Percentiles rank a stretch among this genome's conserved stretches.
Evolutionary conservation across 2,329 filamentous ascomycete genomes (phyloP).

Genomic region (Coleophoma eucalyptorum): DNA sequence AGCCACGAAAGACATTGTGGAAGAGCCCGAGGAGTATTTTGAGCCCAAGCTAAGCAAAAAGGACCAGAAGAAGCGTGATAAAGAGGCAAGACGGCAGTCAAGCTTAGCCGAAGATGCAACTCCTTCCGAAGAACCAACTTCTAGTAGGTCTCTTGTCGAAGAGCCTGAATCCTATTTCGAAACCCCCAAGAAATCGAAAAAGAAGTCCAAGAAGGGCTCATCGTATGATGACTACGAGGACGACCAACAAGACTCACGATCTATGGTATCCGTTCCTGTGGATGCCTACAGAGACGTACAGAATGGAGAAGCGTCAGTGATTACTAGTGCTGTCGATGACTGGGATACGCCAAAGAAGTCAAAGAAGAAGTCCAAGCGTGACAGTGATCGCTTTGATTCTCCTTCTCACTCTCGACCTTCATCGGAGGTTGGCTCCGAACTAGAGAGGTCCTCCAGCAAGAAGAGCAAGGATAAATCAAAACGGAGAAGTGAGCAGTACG

Average conservation of each 20-base stretch:
- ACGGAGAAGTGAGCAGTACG: conserved; percentile 17
- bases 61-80: conserved; percentile 44
- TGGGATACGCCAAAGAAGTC: conserved; percentile 32
- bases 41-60: conserved; percentile 40
- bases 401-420: conserved; percentile 10
- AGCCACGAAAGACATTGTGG: conserved; percentile 9
- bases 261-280: conserved; percentile 20
- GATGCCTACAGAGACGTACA: conserved; percentile 27
- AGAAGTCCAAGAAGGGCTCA: conserved; percentile 20
- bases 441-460: conserved; percentile 15
- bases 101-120: conserved; percentile 22
- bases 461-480: conserved; percentile 20
- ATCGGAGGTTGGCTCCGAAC: conserved; percentile 14
- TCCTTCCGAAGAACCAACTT: conserved; percentile 11
- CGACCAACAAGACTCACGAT: conserved; percentile 10
- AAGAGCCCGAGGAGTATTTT: conserved; percentile 22
- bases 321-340: conserved; percentile 27
- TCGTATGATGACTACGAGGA: conserved; percentile 8
- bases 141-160: conserved; percentile 17
- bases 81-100: conserved; percentile 32
- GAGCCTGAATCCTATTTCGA: conserved; percentile 25
- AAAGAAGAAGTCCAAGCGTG: conserved; percentile 33
- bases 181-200: conserved; percentile 22
- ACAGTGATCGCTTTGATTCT: conserved; percentile 22
- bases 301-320: conserved; percentile 15